Conservation (phyloP, 108 stramenopile species). For the Pseudonitzschia multiseries region DNA sequence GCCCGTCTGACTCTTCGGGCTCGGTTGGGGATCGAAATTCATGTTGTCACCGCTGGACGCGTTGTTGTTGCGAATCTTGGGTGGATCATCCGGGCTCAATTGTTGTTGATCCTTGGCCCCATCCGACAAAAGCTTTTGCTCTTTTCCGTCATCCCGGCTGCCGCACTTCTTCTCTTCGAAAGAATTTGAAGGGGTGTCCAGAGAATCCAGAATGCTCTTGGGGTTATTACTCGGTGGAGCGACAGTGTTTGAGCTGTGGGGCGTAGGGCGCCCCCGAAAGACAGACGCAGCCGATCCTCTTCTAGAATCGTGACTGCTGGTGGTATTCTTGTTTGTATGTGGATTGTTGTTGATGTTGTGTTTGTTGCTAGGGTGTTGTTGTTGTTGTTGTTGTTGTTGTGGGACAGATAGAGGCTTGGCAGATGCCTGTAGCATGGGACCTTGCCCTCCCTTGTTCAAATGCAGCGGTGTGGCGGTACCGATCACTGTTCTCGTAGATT, state of each 20-base stretch:
- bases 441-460: slow-evolving; percentile 27
- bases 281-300: slow-evolving; percentile 35
- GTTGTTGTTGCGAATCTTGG: slow-evolving; percentile 37
- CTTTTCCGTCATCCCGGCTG: background rate
- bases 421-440: background rate
- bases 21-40: slow-evolving; percentile 45
- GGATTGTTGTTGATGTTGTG: background rate
- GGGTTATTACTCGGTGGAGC: slow-evolving; percentile 20
- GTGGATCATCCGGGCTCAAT: slow-evolving; percentile 48
- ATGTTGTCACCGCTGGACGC: slow-evolving; percentile 1
- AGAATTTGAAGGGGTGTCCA: slow-evolving; percentile 50
- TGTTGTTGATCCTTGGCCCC: slow-evolving; percentile 12
- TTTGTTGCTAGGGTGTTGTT: background rate
- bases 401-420: background rate
- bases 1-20: slow-evolving; percentile 39
- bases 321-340: slow-evolving; percentile 14
- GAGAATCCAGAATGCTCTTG: slow-evolving; percentile 43
- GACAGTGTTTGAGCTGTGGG: background rate
- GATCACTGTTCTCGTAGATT: slow-evolving; percentile 56
- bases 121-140: background rate
- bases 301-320: slow-evolving; percentile 16
- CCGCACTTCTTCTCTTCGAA: slow-evolving; percentile 46
- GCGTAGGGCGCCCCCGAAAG: slow-evolving; percentile 44
- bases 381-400: background rate
- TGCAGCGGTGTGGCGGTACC: slow-evolving; percentile 76